Conservation (phyloP, 2,329 filamentous ascomycete species). For the Pseudocercospora eumusae region DNA sequence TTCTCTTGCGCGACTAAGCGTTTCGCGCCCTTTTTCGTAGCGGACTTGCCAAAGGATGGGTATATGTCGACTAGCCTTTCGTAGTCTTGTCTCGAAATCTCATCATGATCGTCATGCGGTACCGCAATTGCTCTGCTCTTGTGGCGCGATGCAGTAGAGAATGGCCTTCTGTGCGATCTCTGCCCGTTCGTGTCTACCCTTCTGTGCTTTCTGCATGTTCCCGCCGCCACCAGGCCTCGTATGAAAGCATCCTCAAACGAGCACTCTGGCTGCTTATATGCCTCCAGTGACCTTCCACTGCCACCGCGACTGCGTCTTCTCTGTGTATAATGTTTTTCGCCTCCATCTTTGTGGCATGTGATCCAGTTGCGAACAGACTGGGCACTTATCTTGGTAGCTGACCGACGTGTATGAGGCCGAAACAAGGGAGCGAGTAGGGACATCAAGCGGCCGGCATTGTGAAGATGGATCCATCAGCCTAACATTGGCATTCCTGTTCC, state of each 20-base stretch:
- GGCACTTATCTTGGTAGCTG: conserved; percentile 40
- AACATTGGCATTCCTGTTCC: conserved; percentile 23
- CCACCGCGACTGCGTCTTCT: conserved; percentile 24
- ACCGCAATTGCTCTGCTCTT: background rate
- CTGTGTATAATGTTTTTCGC: conserved; percentile 5
- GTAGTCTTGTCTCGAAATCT: conserved; percentile 48
- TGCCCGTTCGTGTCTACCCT: background rate
- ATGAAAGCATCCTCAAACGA: conserved; percentile 57
- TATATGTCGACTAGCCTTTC: conserved; percentile 54
- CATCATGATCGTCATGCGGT: conserved; percentile 17
- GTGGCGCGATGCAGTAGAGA: background rate
- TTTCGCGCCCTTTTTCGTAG: conserved; percentile 12
- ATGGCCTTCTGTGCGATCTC: background rate
- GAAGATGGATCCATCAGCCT: conserved; percentile 28
- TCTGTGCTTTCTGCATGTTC: conserved; percentile 53
- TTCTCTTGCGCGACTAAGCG: conserved; percentile 1
- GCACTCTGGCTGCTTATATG: conserved; percentile 26
- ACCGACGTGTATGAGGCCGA: conserved; percentile 52
- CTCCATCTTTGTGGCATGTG: background rate
- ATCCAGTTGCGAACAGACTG: conserved; percentile 4
- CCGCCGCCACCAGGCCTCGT: conserved; percentile 53
- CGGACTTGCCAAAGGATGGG: conserved; percentile 16
- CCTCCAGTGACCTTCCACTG: conserved; percentile 10
- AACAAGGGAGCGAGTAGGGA: conserved; percentile 60
- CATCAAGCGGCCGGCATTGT: conserved; percentile 64